A percentile compares a stretch with the other conserved stretches of the same genome.
phyloP scores from a whole-genome alignment of 2,329 filamentous ascomycete genomes.

The Cercospora sesami region DNA sequence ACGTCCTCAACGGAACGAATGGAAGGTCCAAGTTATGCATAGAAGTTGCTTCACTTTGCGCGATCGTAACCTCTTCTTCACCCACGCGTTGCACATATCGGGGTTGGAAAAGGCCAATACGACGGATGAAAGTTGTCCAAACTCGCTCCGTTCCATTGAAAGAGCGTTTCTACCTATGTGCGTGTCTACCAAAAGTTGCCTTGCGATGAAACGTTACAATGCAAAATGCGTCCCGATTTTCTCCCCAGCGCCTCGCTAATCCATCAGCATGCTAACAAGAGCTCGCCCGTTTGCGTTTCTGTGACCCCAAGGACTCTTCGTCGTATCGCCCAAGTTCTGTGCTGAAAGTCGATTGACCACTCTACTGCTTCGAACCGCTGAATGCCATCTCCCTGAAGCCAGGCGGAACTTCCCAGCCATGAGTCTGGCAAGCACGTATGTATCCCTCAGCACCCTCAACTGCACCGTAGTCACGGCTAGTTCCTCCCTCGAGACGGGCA shows the following conservation, averaged over 20 bases:
- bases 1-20: neutral
- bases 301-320: neutral
- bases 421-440: constrained; percentile 62
- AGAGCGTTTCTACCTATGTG: neutral
- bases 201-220: neutral
- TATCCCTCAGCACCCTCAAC: constrained; percentile 74
- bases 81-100: neutral
- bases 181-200: neutral
- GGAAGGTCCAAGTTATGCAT: neutral
- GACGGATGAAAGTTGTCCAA: neutral
- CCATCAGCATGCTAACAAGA: neutral
- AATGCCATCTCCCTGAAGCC: constrained; percentile 58
- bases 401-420: constrained; percentile 71
- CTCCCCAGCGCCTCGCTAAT: constrained; percentile 7
- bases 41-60: neutral
- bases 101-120: neutral
- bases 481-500: constrained; percentile 60
- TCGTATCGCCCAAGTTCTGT: neutral
- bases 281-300: neutral
- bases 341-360: neutral
- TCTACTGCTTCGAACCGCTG: constrained; percentile 14
- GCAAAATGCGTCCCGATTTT: neutral
- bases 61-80: neutral
- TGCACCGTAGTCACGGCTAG: constrained; percentile 57
- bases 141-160: neutral